Percentiles rank a stretch among this genome's conserved stretches.
phyloP scores from a whole-genome alignment of 805 yeast genomes.

The Lipomyces spencermartinsiae region DNA sequence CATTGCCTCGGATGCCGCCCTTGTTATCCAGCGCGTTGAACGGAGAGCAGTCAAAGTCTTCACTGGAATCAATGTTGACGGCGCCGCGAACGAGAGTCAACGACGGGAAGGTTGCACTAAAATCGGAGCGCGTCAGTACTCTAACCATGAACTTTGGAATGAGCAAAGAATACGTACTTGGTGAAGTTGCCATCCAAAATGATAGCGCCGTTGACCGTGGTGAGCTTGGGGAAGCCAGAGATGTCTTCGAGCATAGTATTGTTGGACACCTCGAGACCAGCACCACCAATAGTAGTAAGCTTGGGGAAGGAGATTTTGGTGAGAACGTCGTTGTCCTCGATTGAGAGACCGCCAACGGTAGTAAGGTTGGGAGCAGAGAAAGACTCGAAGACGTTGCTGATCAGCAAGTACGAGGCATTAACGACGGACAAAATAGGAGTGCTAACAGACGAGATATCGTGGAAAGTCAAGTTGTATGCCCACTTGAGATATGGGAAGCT shows the following conservation, averaged over 20 bases:
- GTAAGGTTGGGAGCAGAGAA: constrained; percentile 55
- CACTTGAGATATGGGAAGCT: constrained; percentile 61
- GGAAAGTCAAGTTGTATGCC: constrained; percentile 90
- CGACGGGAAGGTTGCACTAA: constrained; percentile 67
- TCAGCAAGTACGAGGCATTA: constrained; percentile 82
- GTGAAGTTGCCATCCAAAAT: constrained; percentile 78
- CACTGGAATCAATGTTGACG: constrained; percentile 76
- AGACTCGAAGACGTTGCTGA: constrained; percentile 64
- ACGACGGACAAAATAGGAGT: constrained; percentile 71
- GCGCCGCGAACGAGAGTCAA: constrained; percentile 90
- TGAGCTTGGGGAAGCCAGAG: constrained; percentile 74
- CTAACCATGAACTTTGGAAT: not conserved
- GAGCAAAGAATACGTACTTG: constrained; percentile 44
- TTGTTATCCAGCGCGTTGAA: constrained; percentile 73
- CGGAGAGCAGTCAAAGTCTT: constrained; percentile 80
- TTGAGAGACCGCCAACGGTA: constrained; percentile 76
- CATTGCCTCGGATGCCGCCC: constrained; percentile 91
- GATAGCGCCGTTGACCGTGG: constrained; percentile 87
- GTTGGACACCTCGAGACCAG: constrained; percentile 91
- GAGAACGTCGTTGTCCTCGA: constrained; percentile 76
- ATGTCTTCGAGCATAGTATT: constrained; percentile 73
- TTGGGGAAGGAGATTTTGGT: constrained; percentile 69
- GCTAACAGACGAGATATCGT: constrained; percentile 76
- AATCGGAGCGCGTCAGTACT: not conserved
- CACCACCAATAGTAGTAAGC: constrained; percentile 73